Evolutionary conservation across 352 stramenopile species (phyloP), one percentile per base, ranked within the genome.

Genomic region (Blastocystis sp.): DNA sequence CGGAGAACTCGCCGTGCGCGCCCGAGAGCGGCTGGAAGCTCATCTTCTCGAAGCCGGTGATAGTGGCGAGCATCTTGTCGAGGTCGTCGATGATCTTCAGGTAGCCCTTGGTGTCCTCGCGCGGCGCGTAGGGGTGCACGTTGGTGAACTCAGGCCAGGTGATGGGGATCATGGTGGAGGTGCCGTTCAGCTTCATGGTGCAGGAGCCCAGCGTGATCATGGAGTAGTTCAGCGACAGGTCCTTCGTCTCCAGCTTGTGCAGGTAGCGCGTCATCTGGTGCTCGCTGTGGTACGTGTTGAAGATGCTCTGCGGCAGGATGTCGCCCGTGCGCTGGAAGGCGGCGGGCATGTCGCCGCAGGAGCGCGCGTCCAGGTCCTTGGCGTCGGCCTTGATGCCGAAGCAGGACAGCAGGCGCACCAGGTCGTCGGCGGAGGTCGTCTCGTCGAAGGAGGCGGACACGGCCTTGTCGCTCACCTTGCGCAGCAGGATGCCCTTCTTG

Each of bases 131-230:
- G 52, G 97, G 97, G 90, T 99, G 97, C 63, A 99, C 94, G 90
- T 98, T 95, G 66, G 92, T 95, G 90, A 99, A 98, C 89, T 98
- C 95, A 48, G 92, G 93, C 97, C 96, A 99, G 14, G 96, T 97
- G 14, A 99, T 92, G 1, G 97, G 96, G 59, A 97, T 94, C 91
- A 99, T 95, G 92, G 98, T 96, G 77, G 93, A 93, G 24, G 97
- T 96, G 43, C 96, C 95, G 90, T 99, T 99, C 10, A 99, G 93
- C 92, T 99, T 99, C 97, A 99, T 99, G n/a, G 97, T 99, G 90
- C 97, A 99, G 24, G 95, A 98, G 62, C 97, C 97, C 4, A 99
- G 93, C 57, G 95, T 97, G 91, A 99, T 99, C 97, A 99, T 99
- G 70, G 95, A 98, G 79, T 96, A 94, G 92, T 98, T 98, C n/a